These are phyloP conservation scores for Penicillium paxilli DNA, from an alignment of 495 filamentous ascomycete species.

Conservation along the genomic window DNA sequence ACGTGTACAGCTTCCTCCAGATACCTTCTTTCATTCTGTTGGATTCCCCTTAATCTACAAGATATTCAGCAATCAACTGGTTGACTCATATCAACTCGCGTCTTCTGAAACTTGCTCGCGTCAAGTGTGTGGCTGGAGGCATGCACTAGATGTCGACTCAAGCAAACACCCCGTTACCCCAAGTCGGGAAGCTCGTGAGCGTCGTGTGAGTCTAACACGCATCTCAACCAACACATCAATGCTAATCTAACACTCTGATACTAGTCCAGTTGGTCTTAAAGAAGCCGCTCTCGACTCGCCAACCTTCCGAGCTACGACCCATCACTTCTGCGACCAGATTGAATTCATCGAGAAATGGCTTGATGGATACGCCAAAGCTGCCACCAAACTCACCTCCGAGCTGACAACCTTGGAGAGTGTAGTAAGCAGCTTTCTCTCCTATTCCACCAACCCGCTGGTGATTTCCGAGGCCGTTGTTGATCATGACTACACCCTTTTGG, in stretches of 20 bases:
- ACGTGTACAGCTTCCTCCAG: constrained; percentile 17
- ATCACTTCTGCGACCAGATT: constrained; percentile 90
- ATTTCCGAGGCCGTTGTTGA: constrained; percentile 81
- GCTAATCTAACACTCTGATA: constrained; percentile 13
- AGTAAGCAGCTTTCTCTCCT: constrained; percentile 72
- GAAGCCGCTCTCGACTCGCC: constrained; percentile 96
- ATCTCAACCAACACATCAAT: neutral
- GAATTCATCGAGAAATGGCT: constrained; percentile 93
- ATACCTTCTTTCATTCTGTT: constrained; percentile 12
- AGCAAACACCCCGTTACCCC: constrained; percentile 44
- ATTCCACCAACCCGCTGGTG: constrained; percentile 66
- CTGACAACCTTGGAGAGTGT: constrained; percentile 65
- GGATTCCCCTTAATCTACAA: neutral
- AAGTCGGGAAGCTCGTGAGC: constrained; percentile 55
- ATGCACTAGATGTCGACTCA: constrained; percentile 50
- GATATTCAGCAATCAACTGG: neutral
- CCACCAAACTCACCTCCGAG: constrained; percentile 75
- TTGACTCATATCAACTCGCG: neutral
- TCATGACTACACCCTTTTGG: constrained; percentile 90
- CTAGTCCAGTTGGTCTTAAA: constrained; percentile 81
- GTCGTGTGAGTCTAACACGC: constrained; percentile 47
- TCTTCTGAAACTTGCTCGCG: constrained; percentile 18
- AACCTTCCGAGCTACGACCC: constrained; percentile 84
- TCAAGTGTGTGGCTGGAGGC: constrained; percentile 41
- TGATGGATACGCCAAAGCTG: constrained; percentile 77